These are phyloP conservation scores for Nitzschia sp. DNA, from an alignment of 108 stramenopile genomes.

Conservation along the genomic window DNA sequence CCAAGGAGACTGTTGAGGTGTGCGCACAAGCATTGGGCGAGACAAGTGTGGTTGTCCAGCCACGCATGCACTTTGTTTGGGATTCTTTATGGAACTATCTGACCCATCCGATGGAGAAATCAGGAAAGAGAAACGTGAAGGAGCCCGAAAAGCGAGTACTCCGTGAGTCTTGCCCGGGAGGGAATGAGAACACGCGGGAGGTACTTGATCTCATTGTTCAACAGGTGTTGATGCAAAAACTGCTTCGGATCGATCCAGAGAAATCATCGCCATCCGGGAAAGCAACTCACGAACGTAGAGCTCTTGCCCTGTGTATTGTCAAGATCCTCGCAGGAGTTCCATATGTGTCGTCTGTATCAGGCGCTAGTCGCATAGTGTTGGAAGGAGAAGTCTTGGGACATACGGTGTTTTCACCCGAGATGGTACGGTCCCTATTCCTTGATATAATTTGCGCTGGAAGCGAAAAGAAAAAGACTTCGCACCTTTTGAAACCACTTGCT, in stretches of 20 bases:
- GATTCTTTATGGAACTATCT: constrained; percentile 72
- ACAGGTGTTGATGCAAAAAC: constrained; percentile 50
- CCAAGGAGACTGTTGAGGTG: constrained; percentile 42
- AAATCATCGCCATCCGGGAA: constrained; percentile 36
- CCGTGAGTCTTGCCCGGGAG: constrained; percentile 29
- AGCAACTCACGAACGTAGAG: constrained; percentile 62
- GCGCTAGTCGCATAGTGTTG: constrained; percentile 44
- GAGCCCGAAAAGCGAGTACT: constrained; percentile 8
- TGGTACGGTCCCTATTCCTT: constrained; percentile 61
- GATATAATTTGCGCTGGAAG: constrained; percentile 57
- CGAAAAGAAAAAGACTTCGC: constrained; percentile 32
- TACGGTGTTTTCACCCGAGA: constrained; percentile 39
- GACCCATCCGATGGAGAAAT: constrained; percentile 9
- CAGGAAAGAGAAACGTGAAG: constrained; percentile 3
- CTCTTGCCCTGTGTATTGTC: constrained; percentile 60
- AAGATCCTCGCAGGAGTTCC: constrained; percentile 44
- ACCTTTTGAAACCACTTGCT: constrained; percentile 51
- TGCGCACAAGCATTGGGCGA: constrained; percentile 51
- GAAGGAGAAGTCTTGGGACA: constrained; percentile 47
- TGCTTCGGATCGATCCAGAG: constrained; percentile 36
- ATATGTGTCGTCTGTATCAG: constrained; percentile 53
- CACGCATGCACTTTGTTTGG: constrained; percentile 85
- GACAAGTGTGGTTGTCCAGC: constrained; percentile 65
- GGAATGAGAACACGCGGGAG: constrained; percentile 32
- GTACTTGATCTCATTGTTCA: constrained; percentile 52